Base-by-base conservation (phyloP, 2,329 filamentous ascomycete genomes). In the Sclerotinia sclerotiorum region DNA sequence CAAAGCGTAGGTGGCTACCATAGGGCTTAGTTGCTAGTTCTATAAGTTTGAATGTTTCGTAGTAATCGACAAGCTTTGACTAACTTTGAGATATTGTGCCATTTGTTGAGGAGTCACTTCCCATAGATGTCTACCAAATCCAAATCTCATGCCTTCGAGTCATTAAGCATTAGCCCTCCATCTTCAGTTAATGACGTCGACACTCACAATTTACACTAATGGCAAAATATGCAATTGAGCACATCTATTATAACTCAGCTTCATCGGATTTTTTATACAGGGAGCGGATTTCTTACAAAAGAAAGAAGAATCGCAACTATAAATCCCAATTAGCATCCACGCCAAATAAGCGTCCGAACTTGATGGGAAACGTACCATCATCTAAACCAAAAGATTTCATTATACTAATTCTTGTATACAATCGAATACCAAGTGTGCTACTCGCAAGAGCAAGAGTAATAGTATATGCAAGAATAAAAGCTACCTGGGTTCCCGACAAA, bases 141-240 rank as follows among this genome's bases (percentile, higher is more conserved):
- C 56, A 60, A n/a, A 60, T 46, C 11, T 60, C 56, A 60, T 46
- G 11, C 39, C 56, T 60, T 2, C 4, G 6, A 19, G 8, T 60
- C 24, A 46, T 21, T 60, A 1, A 46, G 56, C 17, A 46, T 46
- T 19, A 11, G 3, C 42, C 2, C 11, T 46, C 5, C 19, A n/a
- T 10, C 42, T 5, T 21, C 0, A 1, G 5, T 15, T 2, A 29
- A 60, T 29, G 13, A 11, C 17, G 21, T 19, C 17, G 2, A 21
- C 39, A 60, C 56, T 24, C 24, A 60, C 56, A 60, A 46, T 60
- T 42, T 1, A 60, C 3, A 46, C 24, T 60, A 6, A 60, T 2
- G 19, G 56, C 56, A 46, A 60, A 60, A 46, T 60, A 60, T 60
- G 56, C 56, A 46, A 60, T 60, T 44, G 56, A 60, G 27, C 39